Base-by-base conservation (phyloP, 179 eudicot genomes). In the Spergularia azorica region DNA sequence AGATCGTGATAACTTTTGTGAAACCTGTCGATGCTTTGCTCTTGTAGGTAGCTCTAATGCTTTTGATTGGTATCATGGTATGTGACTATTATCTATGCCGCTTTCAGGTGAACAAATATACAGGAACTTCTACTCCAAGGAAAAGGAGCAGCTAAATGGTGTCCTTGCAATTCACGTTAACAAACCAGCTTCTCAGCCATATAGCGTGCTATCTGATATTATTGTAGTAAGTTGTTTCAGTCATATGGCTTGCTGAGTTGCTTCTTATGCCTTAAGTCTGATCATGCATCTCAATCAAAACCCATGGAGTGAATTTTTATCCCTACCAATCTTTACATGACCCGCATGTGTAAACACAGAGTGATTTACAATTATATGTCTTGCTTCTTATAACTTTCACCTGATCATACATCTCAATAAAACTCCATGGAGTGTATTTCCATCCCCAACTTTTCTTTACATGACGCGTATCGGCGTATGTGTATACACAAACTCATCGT, bases 131-230 rank as follows among this genome's bases (percentile, higher is more conserved):
- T 94, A 94, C 78, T 76, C 92, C 5, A 90, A 86, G 81, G 94
- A 92, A 81, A 94, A 88, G 78, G 98, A 94, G 85, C 84, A 71
- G 68, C 81, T 75, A 67, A 90, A 94, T 72, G 98, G 97, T 39
- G 97, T 94, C 43, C 81, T 92, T 85, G 94, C 92, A 67, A 82
- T 94, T 81, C 71, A 76, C 85, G 81, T 90, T 65, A 20, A 69
- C 67, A 80, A 79, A 74, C 84, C 87, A 13, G 66, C 83, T 75
- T 84, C 78, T 80, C 96, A 91, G 88, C 97, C 87, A 73, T 83
- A 82, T 78, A 80, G 63, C 67, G 59, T 77, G 70, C 79, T 93
- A 76, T 88, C 90, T 64, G 84, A 84, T 71, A 87, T 92, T 41
- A 81, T 95, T 67, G 75, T 71, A 38, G 98, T 92, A 75, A 87